A percentile compares a stretch with the other conserved stretches of the same genome.
Evolutionary conservation across 805 yeast genomes (phyloP).

Genomic region (Cyberlindnera bimundalis): DNA sequence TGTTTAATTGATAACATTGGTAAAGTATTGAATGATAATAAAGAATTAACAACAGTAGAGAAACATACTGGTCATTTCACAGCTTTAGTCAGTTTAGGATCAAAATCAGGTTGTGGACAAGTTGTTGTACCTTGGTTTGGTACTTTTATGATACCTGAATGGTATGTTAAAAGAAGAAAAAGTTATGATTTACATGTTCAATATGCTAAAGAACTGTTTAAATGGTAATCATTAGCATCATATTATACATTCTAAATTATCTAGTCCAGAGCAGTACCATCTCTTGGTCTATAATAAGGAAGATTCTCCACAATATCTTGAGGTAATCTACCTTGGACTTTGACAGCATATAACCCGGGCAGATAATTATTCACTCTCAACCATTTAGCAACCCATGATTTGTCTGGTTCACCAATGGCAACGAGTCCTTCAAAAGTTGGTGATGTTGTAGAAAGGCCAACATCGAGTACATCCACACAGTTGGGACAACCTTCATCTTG

Average conservation of each 20-base stretch:
- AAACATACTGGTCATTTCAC: constrained; percentile 4
- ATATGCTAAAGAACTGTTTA: no score
- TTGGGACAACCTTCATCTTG: constrained; percentile 91
- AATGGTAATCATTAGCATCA: neutral
- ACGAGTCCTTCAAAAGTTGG: constrained; percentile 95
- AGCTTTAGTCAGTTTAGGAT: constrained; percentile 26
- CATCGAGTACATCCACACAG: constrained; percentile 85
- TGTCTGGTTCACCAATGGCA: constrained; percentile 79
- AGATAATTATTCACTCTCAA: constrained; percentile 82
- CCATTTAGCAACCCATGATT: constrained; percentile 97
- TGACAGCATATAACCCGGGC: constrained; percentile 90
- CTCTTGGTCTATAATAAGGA: constrained; percentile 87
- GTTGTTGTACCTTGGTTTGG: constrained; percentile 24
- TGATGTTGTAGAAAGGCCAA: constrained; percentile 85
- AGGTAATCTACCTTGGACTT: constrained; percentile 88
- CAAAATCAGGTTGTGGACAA: constrained; percentile 29
- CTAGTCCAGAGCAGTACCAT: constrained; percentile 75
- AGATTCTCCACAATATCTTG: constrained; percentile 76
- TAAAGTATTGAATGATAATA: neutral
- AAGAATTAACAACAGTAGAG: neutral
- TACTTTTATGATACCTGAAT: constrained; percentile 18
- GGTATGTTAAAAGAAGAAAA: neutral
- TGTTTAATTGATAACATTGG: neutral
- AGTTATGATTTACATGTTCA: no score
- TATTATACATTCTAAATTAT: neutral